Percentiles rank a stretch among this genome's conserved stretches.
Evolutionary conservation across 2,329 filamentous ascomycete genomes (phyloP).

Genomic region (Chlorencoelia australis): DNA sequence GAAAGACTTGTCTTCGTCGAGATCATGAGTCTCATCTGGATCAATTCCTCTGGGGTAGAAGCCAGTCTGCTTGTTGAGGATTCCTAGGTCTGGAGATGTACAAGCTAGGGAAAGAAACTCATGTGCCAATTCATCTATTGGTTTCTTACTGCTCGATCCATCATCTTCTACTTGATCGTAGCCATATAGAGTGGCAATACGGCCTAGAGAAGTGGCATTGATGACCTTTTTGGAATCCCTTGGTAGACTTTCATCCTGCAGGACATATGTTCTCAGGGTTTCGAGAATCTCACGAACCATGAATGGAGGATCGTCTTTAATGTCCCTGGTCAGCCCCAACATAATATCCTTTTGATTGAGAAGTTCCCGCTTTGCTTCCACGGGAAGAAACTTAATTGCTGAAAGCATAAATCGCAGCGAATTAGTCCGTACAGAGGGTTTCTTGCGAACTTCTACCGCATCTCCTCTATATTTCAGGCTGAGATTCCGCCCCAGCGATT

Average conservation of each 20-base stretch:
- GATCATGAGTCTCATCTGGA: slow-evolving; percentile 41
- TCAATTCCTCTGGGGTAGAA: slow-evolving; percentile 69
- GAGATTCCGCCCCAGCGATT: slow-evolving; percentile 71
- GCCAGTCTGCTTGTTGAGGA: slow-evolving; percentile 68
- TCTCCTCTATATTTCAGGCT: slow-evolving; percentile 54
- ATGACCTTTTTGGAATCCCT: slow-evolving; percentile 67
- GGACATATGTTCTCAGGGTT: slow-evolving; percentile 57
- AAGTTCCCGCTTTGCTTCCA: slow-evolving; percentile 71
- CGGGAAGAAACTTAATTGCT: slow-evolving; percentile 67
- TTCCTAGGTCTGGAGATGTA: slow-evolving; percentile 61
- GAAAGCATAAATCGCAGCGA: slow-evolving; percentile 73
- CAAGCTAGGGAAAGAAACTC: slow-evolving; percentile 67
- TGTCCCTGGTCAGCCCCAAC: slow-evolving; percentile 61
- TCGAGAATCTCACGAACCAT: slow-evolving; percentile 67
- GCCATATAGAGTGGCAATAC: slow-evolving; percentile 62
- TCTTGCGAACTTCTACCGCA: slow-evolving; percentile 51
- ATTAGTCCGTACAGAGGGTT: slow-evolving; percentile 73
- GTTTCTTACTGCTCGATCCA: slow-evolving; percentile 32
- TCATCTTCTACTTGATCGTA: slow-evolving; percentile 42
- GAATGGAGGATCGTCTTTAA: slow-evolving; percentile 68
- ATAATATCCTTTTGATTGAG: slow-evolving; percentile 64
- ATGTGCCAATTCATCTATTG: slow-evolving; percentile 61
- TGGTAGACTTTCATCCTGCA: slow-evolving; percentile 65
- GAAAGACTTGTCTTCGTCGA: slow-evolving; percentile 35
- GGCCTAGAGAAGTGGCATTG: slow-evolving; percentile 61